Evolutionary conservation across 1,284 basidiomycete genomes (phyloP).

Genomic region (Pyrrhoderma noxium): DNA sequence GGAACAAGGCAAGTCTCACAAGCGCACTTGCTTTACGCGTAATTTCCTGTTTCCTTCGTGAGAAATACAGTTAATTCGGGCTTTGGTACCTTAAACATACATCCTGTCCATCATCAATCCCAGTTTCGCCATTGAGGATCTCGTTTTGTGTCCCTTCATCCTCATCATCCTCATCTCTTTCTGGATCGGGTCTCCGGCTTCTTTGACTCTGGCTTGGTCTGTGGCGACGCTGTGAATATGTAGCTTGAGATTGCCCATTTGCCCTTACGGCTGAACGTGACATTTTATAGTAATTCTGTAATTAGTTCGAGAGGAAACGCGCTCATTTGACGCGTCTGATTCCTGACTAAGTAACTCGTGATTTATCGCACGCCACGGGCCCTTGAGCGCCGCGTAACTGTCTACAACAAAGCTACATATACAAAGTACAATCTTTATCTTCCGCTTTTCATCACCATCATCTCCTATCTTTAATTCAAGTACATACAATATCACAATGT

Average conservation of each 20-base stretch:
- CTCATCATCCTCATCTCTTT: conserved; percentile 19
- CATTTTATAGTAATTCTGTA: background rate
- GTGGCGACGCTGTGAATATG: conserved; percentile 4
- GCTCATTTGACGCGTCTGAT: background rate
- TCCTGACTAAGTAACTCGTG: background rate
- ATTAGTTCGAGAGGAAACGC: background rate
- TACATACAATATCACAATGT: conserved; percentile 7
- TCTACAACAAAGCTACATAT: too few relatives aligned
- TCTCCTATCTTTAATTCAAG: background rate
- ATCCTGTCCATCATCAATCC: conserved; percentile 21
- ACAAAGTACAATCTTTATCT: background rate
- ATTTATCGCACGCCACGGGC: background rate
- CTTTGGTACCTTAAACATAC: too few relatives aligned
- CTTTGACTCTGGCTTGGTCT: background rate
- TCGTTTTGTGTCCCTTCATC: conserved; percentile 30
- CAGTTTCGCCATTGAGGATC: conserved; percentile 23
- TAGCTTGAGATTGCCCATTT: conserved; percentile 9
- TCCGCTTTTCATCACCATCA: background rate
- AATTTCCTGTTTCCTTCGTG: conserved; percentile 53
- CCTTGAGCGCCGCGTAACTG: conserved; percentile 4
- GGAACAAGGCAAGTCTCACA: conserved; percentile 67
- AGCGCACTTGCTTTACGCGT: conserved; percentile 55
- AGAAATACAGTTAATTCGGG: too few relatives aligned
- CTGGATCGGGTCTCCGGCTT: background rate
- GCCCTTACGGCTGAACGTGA: conserved; percentile 5